Evolutionary conservation across 2,329 filamentous ascomycete species (phyloP).

Genomic region (Trichoderma breve): DNA sequence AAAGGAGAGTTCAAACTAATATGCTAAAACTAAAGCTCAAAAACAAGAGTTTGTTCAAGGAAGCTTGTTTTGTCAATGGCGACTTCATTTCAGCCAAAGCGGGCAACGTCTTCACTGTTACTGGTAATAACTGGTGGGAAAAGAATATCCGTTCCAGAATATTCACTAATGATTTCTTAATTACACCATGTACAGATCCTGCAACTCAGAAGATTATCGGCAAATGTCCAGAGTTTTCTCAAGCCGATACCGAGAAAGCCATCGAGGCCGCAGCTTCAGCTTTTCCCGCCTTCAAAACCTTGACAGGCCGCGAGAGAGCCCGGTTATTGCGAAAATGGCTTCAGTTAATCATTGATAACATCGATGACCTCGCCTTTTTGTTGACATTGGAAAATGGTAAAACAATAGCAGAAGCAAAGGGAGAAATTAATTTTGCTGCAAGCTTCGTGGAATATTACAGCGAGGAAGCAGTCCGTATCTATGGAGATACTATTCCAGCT

Average conservation of each 20-base stretch:
- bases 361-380: background rate
- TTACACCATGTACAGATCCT: background rate
- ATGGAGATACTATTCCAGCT: background rate
- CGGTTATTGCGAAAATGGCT: background rate
- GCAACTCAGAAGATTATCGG: background rate
- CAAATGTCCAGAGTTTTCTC: background rate
- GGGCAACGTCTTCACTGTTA: background rate
- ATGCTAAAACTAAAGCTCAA: background rate
- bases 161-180: background rate
- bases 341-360: background rate
- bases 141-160: background rate
- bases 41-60: background rate
- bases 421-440: background rate
- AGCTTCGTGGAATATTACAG: background rate
- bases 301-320: background rate
- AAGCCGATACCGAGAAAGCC: background rate
- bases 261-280: background rate
- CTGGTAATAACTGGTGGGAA: background rate
- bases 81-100: background rate
- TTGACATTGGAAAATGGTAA: background rate
- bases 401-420: background rate
- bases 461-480: background rate
- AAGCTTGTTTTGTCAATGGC: background rate
- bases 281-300: background rate
- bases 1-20: background rate